Percentiles rank a stretch among this genome's conserved stretches.
phyloP scores from a whole-genome alignment of 768 basidiomycete genomes.

The Suillus discolor region DNA sequence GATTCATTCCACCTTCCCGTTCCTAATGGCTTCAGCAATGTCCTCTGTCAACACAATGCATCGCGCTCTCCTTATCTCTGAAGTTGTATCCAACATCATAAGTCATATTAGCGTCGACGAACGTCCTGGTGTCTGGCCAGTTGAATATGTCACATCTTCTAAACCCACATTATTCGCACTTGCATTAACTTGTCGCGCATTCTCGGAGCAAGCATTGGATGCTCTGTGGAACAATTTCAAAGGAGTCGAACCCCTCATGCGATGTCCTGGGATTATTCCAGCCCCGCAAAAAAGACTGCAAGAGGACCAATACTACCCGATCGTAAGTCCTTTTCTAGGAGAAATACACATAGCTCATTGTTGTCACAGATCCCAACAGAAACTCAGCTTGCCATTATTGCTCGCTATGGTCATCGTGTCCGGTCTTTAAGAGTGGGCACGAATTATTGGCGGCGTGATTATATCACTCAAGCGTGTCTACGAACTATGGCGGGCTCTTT shows the following conservation, averaged over 20 bases:
- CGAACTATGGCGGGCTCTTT: background rate
- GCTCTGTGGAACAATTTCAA: background rate
- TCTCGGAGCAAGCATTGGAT: background rate
- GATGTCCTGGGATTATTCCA: background rate
- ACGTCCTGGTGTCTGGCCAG: background rate
- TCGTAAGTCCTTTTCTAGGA: background rate
- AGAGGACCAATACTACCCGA: background rate
- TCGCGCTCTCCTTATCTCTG: background rate
- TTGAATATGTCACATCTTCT: background rate
- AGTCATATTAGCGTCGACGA: background rate
- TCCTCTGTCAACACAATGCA: background rate
- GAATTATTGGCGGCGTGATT: background rate
- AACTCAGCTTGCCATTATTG: background rate
- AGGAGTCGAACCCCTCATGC: background rate
- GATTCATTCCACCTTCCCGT: background rate
- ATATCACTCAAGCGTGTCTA: background rate
- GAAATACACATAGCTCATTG: background rate
- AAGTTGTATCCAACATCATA: background rate
- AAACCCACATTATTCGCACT: background rate
- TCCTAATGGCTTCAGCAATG: constrained; percentile 42
- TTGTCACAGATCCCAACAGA: background rate
- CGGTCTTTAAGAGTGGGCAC: background rate
- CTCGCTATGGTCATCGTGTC: background rate
- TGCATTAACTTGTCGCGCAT: background rate
- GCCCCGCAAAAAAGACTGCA: background rate